A percentile compares a stretch with the other conserved stretches of the same genome.
phyloP scores from a whole-genome alignment of 176 grass and related monocot species.

The Elymus sibiricus region DNA sequence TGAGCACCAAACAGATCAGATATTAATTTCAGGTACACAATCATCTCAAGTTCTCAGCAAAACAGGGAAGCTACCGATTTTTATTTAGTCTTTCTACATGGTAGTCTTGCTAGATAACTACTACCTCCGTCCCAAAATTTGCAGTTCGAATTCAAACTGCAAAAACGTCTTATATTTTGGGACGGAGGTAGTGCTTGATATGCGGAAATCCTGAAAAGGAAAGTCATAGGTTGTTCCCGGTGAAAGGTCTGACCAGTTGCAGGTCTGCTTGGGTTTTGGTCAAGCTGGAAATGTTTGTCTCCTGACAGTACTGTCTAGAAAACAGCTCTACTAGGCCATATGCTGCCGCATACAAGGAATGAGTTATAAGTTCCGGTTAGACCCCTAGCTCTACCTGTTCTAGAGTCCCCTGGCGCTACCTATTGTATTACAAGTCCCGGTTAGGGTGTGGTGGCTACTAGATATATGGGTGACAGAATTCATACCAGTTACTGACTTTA shows the following conservation, averaged over 20 bases:
- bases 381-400: neutral
- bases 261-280: neutral
- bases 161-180: too few relatives aligned
- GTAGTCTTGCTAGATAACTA: neutral
- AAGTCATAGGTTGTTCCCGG: neutral
- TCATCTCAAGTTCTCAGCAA: neutral
- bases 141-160: too few relatives aligned
- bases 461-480: too few relatives aligned
- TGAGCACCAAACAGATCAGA: slow-evolving; percentile 31
- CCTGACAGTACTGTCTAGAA: neutral
- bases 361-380: neutral
- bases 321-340: neutral
- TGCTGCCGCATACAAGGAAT: neutral
- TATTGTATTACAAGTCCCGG: neutral
- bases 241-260: neutral
- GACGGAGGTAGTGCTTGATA: too few relatives aligned
- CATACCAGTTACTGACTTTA: neutral
- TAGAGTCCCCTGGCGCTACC: neutral
- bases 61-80: neutral
- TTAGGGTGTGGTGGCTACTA: neutral
- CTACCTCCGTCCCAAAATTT: too few relatives aligned
- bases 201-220: neutral
- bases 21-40: slow-evolving; percentile 2
- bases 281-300: neutral
- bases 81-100: neutral